Conservation (phyloP, 441 rosid species). For the Hypseocharis bilobata region DNA sequence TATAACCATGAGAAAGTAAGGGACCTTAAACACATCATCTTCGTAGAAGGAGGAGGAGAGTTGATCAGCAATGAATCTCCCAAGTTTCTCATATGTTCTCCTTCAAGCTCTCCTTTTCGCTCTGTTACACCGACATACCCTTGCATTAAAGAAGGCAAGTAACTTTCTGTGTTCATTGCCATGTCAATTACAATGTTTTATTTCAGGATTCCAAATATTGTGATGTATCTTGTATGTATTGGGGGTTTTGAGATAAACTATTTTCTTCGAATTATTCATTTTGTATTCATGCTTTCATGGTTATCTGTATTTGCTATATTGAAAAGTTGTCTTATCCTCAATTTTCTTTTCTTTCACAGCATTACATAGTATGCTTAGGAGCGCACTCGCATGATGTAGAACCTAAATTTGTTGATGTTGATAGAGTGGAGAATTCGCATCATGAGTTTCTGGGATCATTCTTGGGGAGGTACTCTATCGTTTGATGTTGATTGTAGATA, state of each 20-base stretch:
- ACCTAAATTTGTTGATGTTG: constrained; percentile 5
- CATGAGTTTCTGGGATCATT: constrained; percentile 15
- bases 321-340: background rate
- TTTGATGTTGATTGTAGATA: too few relatives aligned
- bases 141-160: background rate
- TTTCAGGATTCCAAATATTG: too few relatives aligned
- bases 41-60: background rate
- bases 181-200: too few relatives aligned
- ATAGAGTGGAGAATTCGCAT: background rate
- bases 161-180: background rate
- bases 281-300: background rate
- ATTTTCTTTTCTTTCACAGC: background rate
- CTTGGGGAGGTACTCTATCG: constrained; percentile 7
- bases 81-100: background rate
- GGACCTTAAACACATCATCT: too few relatives aligned
- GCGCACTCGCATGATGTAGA: constrained; percentile 14
- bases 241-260: too few relatives aligned
- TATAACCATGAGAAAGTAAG: background rate
- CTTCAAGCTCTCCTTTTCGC: background rate
- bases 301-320: too few relatives aligned
- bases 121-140: background rate
- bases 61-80: background rate
- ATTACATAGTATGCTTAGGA: constrained; percentile 24
- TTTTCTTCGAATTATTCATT: too few relatives aligned
- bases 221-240: too few relatives aligned